Conservation (phyloP, 2,329 filamentous ascomycete genomes). For the Colletotrichum eleusines region DNA sequence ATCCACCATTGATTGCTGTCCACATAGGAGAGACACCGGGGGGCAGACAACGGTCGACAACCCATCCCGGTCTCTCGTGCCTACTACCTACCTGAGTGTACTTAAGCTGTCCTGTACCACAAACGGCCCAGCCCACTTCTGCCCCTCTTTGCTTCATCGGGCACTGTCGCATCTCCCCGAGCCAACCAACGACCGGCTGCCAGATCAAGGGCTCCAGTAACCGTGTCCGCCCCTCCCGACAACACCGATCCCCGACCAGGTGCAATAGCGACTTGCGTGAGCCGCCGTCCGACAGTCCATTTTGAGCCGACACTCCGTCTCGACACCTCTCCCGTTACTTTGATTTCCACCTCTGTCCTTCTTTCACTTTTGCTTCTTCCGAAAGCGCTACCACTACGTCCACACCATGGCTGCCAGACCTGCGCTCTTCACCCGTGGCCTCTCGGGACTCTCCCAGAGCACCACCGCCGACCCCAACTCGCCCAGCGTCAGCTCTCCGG, state of each 20-base stretch:
- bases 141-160: constrained; percentile 41
- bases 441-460: constrained; percentile 72
- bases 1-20: constrained; percentile 4
- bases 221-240: constrained; percentile 20
- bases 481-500: constrained; percentile 73
- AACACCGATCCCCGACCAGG: constrained; percentile 32
- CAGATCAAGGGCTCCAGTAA: constrained; percentile 19
- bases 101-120: constrained; percentile 18
- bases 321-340: constrained; percentile 24
- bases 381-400: constrained; percentile 24
- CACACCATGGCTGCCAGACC: constrained; percentile 68
- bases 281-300: constrained; percentile 5
- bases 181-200: constrained; percentile 37
- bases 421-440: constrained; percentile 71
- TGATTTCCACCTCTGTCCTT: constrained; percentile 11
- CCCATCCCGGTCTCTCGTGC: not conserved
- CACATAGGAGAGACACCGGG: not conserved
- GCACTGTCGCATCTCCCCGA: constrained; percentile 32
- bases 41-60: constrained; percentile 1
- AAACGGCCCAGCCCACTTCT: constrained; percentile 33
- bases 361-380: constrained; percentile 8
- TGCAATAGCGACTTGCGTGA: constrained; percentile 28
- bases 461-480: constrained; percentile 68
- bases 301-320: constrained; percentile 18
- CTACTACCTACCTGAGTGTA: not conserved